Evolutionary conservation across 2,329 filamentous ascomycete genomes (phyloP).

Genomic region (Pseudocercospora eumusae): DNA sequence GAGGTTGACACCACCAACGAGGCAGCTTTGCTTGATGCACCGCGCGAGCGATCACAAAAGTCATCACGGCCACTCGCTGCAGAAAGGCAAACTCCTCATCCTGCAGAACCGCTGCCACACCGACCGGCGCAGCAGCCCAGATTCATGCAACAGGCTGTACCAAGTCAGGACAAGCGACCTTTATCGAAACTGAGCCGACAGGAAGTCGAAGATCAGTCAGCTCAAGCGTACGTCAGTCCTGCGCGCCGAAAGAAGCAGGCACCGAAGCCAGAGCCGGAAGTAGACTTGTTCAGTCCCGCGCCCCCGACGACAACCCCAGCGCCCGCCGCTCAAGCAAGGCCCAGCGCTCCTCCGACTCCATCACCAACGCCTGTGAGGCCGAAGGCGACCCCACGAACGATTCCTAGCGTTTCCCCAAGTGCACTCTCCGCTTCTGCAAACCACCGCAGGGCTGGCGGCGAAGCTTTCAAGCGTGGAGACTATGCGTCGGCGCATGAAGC

Average conservation of each 20-base stretch:
- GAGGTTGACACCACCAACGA: slow-evolving; percentile 49
- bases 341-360: slow-evolving; percentile 42
- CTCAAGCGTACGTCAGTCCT: slow-evolving; percentile 84
- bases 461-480: slow-evolving; percentile 91
- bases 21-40: slow-evolving; percentile 73
- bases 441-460: slow-evolving; percentile 76
- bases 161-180: slow-evolving; percentile 46
- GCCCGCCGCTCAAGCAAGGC: slow-evolving; percentile 14
- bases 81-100: slow-evolving; percentile 26
- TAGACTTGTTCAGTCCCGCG: slow-evolving; percentile 41
- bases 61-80: slow-evolving; percentile 36
- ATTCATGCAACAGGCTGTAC: slow-evolving; percentile 42
- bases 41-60: slow-evolving; percentile 58
- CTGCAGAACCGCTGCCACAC: slow-evolving; percentile 39
- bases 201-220: slow-evolving; percentile 74
- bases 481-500: slow-evolving; percentile 81
- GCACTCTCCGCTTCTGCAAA: slow-evolving; percentile 74
- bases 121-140: slow-evolving; percentile 45
- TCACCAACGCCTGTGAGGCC: slow-evolving; percentile 47
- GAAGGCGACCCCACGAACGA: slow-evolving; percentile 56
- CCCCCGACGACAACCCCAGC: slow-evolving; percentile 19
- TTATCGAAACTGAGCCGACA: slow-evolving; percentile 67
- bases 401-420: slow-evolving; percentile 68
- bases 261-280: slow-evolving; percentile 41
- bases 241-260: slow-evolving; percentile 73